Evolutionary conservation across 495 filamentous ascomycete genomes (phyloP).

Genomic region (Xylaria cubensis): DNA sequence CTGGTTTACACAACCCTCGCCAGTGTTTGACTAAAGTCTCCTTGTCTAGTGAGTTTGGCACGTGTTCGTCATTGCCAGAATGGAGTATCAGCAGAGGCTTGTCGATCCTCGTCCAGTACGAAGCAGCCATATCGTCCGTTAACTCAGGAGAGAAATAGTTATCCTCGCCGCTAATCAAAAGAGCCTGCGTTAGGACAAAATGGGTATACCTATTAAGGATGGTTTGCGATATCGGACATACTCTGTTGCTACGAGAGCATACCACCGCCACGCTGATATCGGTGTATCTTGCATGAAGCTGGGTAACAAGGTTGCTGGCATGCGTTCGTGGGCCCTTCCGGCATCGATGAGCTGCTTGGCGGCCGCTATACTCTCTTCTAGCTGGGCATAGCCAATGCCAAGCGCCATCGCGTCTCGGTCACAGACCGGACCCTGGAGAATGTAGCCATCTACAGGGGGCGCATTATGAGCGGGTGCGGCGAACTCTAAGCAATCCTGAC

Average conservation of each 20-base stretch:
- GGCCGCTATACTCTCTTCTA: slow-evolving; percentile 57
- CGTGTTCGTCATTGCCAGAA: slow-evolving; percentile 75
- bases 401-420: slow-evolving; percentile 72
- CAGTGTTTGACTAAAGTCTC: slow-evolving; percentile 67
- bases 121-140: slow-evolving; percentile 58
- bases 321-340: slow-evolving; percentile 61
- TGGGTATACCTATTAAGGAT: not conserved
- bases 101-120: slow-evolving; percentile 67
- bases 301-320: slow-evolving; percentile 60
- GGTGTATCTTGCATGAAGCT: slow-evolving; percentile 57
- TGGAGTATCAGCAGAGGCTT: slow-evolving; percentile 70
- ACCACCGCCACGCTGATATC: slow-evolving; percentile 72
- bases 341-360: slow-evolving; percentile 61
- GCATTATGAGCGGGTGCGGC: slow-evolving; percentile 43
- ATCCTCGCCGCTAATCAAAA: slow-evolving; percentile 67
- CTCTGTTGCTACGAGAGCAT: slow-evolving; percentile 66
- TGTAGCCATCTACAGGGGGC: slow-evolving; percentile 73
- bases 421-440: slow-evolving; percentile 81
- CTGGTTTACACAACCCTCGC: slow-evolving; percentile 48
- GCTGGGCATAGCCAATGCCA: slow-evolving; percentile 46
- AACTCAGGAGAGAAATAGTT: slow-evolving; percentile 90
- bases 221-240: slow-evolving; percentile 36
- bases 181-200: slow-evolving; percentile 18
- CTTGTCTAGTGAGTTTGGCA: slow-evolving; percentile 69
- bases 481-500: slow-evolving; percentile 77